Base-by-base conservation (phyloP, 2,329 filamentous ascomycete species). In the Talaromyces sp. region DNA sequence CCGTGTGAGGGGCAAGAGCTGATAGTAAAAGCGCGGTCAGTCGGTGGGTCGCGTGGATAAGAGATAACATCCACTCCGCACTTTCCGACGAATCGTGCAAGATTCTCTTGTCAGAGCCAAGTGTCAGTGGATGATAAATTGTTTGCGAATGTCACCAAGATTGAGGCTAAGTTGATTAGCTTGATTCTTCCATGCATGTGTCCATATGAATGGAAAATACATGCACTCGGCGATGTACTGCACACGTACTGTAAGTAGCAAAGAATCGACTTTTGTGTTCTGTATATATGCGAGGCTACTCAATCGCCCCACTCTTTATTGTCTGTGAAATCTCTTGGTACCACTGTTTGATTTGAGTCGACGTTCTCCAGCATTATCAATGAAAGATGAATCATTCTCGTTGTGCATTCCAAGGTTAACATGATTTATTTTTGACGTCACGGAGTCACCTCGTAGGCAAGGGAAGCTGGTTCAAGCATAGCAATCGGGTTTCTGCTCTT, bases 21-120 rank as follows among this genome's bases (percentile, higher is more conserved):
- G 39, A 47, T 33, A 43, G 40, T 32, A 30, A 40, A 30, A 30
- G 36, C 51, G 47, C 24, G 43, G n/a, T 29, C 32, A 49, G 47
- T 42, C 4, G n/a, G 32, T 47, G 47, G 49, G 53, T 45, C 51
- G 19, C 30, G 39, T 22, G 20, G 57, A 60, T 60, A 60, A 60
- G 52, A 46, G 52, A 58, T 58, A 55, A 43, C 30, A 32, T 30
- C 13, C 35, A 49, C 39, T 40, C 35, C 35, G 36, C 46, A 41
- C 24, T 47, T 29, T 22, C 44, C 44, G 30, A 17, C 42, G 29
- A 47, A 37, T 47, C 5, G 24, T 27, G 19, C 5, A 27, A 27
- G 4, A 27, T 24, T n/a, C 10, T 10, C 13, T 27, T 4, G 24
- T 43, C 10, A 11, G n/a, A n/a, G n/a, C n/a, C n/a, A n/a, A n/a